Base-by-base conservation (phyloP, 1,284 basidiomycete genomes). In the Ustilago esculenta region DNA sequence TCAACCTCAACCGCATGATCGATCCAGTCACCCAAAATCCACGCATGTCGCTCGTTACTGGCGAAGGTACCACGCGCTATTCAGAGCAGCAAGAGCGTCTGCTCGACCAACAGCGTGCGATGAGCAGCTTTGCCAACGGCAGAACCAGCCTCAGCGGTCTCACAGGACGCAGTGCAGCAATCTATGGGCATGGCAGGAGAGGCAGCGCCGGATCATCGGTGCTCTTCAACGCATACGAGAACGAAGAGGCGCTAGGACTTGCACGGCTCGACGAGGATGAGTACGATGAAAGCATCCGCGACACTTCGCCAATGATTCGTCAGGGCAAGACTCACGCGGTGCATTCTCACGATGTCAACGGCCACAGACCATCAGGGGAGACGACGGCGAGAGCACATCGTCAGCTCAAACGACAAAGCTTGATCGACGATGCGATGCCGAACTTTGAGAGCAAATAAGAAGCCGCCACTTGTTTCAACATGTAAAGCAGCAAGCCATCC, bases 1-100 rank as follows among this genome's bases (percentile, higher is more conserved):
- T 81, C 43, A 81, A 81, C 51, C 55, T 81, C 42, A 81, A 80
- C 65, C 48, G 76, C 34, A 66, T 73, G 45, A 63, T 72, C 41
- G 76, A 79, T 44, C 71, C 75, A 5, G 60, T 70, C n/a, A 75
- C 69, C 0, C 72, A 76, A 37, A 75, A 77, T 51, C 70, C 76
- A 5, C 63, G 76, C 39, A 76, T 79, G 67, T 72, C 68, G 43
- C 67, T 79, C 36, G 67, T 79, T 34, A 79, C 76, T 0, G 76
- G 76, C 33, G 73, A 79, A 43, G 76, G 76, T 29, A 68, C 76
- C 11, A 63, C 65, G 7, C 67, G 76, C 34, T 24, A 54, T 17
- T 71, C 64, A 8, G 74, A 76, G 52, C 65, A 73, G 33, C 74
- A 72, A 37, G 76, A 78, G 37, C 63, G 72, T 12, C 47, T 77